A percentile compares a stretch with the other conserved stretches of the same genome.
These are phyloP conservation scores for Trichoderma sp. DNA, from an alignment of 2,329 filamentous ascomycete genomes.

Conservation along the genomic window DNA sequence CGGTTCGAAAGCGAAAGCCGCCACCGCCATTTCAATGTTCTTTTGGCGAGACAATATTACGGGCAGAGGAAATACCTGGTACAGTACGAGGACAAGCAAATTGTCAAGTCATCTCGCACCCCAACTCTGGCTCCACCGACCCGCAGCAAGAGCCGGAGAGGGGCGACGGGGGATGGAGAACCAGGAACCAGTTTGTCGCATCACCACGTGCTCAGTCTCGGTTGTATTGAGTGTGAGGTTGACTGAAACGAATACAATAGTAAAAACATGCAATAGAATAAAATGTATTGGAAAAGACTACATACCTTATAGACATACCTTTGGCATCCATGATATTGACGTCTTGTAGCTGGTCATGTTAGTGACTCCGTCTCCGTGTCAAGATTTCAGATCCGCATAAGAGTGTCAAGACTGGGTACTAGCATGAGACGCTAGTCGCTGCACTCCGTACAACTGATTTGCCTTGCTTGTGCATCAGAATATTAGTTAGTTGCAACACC, in stretches of 20 bases:
- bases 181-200: background rate
- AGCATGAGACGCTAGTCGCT: background rate
- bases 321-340: too few species aligned
- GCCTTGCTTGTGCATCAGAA: background rate
- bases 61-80: background rate
- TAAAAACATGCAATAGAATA: background rate
- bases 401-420: background rate
- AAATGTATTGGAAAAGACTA: background rate
- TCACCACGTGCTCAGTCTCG: background rate
- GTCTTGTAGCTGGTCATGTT: background rate
- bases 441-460: background rate
- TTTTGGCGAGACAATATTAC: background rate
- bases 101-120: background rate
- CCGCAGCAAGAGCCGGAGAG: background rate
- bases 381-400: background rate
- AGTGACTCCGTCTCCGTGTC: background rate
- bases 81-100: background rate
- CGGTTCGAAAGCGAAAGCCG: background rate
- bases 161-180: background rate
- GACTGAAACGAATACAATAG: background rate
- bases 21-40: background rate
- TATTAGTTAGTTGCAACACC: background rate
- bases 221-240: background rate
- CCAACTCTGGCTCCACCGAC: background rate
- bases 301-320: too few species aligned